Evolutionary conservation across 108 stramenopile genomes (phyloP).

Genomic region (Asterionellopsis glacialis): DNA sequence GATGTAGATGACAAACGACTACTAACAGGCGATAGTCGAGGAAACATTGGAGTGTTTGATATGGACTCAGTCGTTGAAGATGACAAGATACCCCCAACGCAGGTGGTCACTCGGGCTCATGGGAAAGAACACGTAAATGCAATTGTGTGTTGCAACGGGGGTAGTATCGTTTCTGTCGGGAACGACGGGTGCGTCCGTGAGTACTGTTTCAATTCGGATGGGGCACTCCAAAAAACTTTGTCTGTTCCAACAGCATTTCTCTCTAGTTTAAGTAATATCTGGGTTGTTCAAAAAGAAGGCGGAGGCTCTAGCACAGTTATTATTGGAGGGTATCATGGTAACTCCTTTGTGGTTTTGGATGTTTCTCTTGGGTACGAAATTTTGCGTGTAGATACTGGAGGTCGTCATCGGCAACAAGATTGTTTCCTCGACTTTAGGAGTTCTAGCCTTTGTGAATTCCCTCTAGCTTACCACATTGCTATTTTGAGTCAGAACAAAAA

Average conservation of each 20-base stretch:
- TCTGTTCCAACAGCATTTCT: constrained; percentile 27
- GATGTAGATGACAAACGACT: constrained; percentile 27
- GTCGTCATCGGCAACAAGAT: constrained; percentile 50
- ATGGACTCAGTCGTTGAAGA: constrained; percentile 9
- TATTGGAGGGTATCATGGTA: constrained; percentile 65
- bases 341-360: constrained; percentile 55
- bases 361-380: constrained; percentile 49
- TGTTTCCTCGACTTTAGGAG: constrained; percentile 8
- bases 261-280: constrained; percentile 34
- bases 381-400: constrained; percentile 56
- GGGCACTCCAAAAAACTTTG: constrained; percentile 12
- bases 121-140: constrained; percentile 71
- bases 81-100: constrained; percentile 2
- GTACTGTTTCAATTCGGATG: constrained; percentile 12
- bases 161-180: constrained; percentile 49
- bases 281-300: constrained; percentile 19
- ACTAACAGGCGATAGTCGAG: constrained; percentile 61
- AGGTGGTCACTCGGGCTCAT: constrained; percentile 33
- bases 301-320: constrained; percentile 17
- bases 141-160: constrained; percentile 15
- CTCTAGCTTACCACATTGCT: constrained; percentile 17
- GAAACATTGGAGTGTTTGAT: constrained; percentile 50
- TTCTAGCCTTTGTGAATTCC: background rate
- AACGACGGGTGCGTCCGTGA: constrained; percentile 70
- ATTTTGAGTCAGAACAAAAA: constrained; percentile 34